Conservation (phyloP, 2,329 filamentous ascomycete genomes). For the Ophiostoma novo-ulmi region DNA sequence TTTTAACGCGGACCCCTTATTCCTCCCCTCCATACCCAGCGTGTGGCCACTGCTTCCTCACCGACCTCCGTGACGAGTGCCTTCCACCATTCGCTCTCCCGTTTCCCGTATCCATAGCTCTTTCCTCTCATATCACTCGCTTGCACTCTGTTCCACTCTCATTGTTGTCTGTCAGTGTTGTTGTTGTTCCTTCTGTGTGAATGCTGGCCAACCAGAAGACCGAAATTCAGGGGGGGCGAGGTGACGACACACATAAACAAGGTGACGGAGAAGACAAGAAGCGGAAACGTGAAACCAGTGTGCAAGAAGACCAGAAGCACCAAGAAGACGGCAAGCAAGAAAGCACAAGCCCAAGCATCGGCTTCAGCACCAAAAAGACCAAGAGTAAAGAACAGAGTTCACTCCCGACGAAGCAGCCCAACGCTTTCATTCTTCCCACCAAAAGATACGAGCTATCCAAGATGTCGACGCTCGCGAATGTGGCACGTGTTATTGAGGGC, state of each 20-base stretch:
- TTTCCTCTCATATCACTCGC: not conserved
- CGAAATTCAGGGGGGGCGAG: constrained; percentile 21
- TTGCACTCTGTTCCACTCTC: not conserved
- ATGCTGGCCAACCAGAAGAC: constrained; percentile 18
- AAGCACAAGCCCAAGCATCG: not conserved
- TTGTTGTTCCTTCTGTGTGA: constrained; percentile 18
- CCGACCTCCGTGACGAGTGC: constrained; percentile 24
- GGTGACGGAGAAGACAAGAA: constrained; percentile 23
- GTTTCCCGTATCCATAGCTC: not conserved
- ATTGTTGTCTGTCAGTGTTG: not conserved
- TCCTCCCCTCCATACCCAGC: constrained; percentile 7
- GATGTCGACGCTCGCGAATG: constrained; percentile 27
- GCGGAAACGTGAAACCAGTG: constrained; percentile 20
- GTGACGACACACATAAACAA: constrained; percentile 18
- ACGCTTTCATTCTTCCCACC: not conserved
- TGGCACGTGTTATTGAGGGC: constrained; percentile 29
- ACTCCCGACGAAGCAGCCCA: not conserved
- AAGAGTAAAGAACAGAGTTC: constrained; percentile 2
- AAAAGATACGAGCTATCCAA: constrained; percentile 23
- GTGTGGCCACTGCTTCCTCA: constrained; percentile 19
- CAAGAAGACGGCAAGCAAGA: constrained; percentile 6
- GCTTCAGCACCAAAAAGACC: not conserved
- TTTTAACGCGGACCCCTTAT: constrained; percentile 28
- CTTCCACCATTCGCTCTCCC: not conserved
- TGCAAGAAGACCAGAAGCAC: not conserved